These are phyloP conservation scores for Fusarium luffae DNA, from an alignment of 2,329 filamentous ascomycete species.

Conservation along the genomic window DNA sequence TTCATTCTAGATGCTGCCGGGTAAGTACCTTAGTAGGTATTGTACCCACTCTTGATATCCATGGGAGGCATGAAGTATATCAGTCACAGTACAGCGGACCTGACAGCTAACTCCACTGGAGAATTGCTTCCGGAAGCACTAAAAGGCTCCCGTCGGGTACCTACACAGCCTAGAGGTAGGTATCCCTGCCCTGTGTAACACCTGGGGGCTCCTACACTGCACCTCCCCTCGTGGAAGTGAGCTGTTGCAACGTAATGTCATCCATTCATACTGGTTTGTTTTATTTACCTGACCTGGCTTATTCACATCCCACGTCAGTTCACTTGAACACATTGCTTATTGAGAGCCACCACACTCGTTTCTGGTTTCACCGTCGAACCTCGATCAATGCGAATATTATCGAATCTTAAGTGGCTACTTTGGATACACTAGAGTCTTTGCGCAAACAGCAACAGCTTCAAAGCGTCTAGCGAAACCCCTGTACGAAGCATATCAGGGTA, in stretches of 20 bases:
- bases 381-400: slow-evolving; percentile 14
- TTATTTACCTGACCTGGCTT: slow-evolving; percentile 26
- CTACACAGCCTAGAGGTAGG: background rate
- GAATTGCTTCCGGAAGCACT: background rate
- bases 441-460: slow-evolving; percentile 28
- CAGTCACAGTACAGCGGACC: background rate
- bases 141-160: background rate
- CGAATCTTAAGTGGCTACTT: slow-evolving; percentile 2
- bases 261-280: slow-evolving; percentile 19
- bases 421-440: slow-evolving; percentile 26
- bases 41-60: too few species aligned
- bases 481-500: slow-evolving; percentile 23
- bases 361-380: slow-evolving; percentile 4
- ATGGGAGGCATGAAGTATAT: too few species aligned
- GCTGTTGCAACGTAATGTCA: slow-evolving; percentile 43
- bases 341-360: slow-evolving; percentile 27
- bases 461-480: slow-evolving; percentile 32
- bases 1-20: background rate
- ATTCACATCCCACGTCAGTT: slow-evolving; percentile 6
- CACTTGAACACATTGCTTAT: slow-evolving; percentile 27
- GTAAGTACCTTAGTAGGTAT: background rate
- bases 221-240: slow-evolving; percentile 9
- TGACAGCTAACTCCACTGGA: background rate
- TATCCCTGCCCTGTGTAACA: slow-evolving; percentile 8
- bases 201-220: background rate